Base-by-base conservation (phyloP, 208 protist genomes). In the Spongospora subterranea region DNA sequence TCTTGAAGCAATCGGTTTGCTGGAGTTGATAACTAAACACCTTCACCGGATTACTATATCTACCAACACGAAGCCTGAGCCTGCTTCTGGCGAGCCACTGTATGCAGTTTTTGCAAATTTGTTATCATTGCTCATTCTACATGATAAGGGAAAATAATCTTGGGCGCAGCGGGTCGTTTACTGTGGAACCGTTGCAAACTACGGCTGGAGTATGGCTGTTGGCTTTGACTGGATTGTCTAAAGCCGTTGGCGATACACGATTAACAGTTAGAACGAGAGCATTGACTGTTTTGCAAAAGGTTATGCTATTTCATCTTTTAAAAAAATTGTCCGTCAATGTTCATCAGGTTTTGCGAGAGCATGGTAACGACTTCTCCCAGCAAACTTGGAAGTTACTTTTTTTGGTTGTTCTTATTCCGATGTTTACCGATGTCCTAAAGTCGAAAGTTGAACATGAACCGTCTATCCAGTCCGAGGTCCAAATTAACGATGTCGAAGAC, bases 171-270 rank as follows among this genome's bases (percentile, higher is more conserved):
- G 17, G 17, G 13, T 82, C 71, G 6, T 35, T 82, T 35, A 40
- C 71, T 43, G 40, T 13, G 6, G 71, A 82, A 82, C 71, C 71
- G 6, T 20, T 82, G 6, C 71, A 82, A n/a, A 40, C 71, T 13
- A 82, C 6, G 17, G 71, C 40, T 43, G 71, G 71, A 40, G 40
- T 82, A 20, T 82, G 71, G 71, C 71, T 82, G n/a, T n/a, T 82
- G 6, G 71, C 71, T 43, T 82, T 82, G n/a, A 82, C 71, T 82
- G 71, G 71, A 82, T n/a, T 82, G 6, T 82, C 71, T n/a, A 82
- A 82, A n/a, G 71, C 71, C 17, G 71, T 82, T 82, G 71, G 71
- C 11, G 71, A 82, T 43, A n/a, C n/a, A 35, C 71, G 71, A 35
- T n/a, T 43, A 45, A 43, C n/a, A 20, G 71, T 82, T 20, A 35